A percentile compares a stretch with the other conserved stretches of the same genome.
phyloP scores from a whole-genome alignment of 2,329 filamentous ascomycete genomes.

The Hypoxylon sp. region DNA sequence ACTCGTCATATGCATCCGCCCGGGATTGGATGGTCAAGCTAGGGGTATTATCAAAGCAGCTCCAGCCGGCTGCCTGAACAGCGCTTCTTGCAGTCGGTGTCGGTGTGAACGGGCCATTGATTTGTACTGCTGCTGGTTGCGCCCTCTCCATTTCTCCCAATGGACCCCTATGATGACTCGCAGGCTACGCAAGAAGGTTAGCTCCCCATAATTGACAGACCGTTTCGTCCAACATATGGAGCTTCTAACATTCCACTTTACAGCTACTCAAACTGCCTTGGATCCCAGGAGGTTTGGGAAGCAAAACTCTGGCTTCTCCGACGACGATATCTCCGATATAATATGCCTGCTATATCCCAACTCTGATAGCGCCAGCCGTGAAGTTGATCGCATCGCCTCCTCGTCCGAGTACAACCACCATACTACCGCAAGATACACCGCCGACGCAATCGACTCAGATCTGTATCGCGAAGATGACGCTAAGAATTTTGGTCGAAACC shows the following conservation, averaged over 20 bases:
- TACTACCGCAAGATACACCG: conserved; percentile 59
- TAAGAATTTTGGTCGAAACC: conserved; percentile 60
- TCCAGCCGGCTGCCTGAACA: conserved; percentile 39
- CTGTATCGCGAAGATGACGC: conserved; percentile 61
- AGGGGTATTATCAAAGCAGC: conserved; percentile 20
- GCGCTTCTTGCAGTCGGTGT: conserved; percentile 41
- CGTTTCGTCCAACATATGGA: background rate
- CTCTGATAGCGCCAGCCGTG: conserved; percentile 74
- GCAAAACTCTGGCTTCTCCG: conserved; percentile 82
- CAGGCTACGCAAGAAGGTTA: conserved; percentile 48
- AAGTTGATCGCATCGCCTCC: conserved; percentile 65
- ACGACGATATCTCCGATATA: conserved; percentile 86
- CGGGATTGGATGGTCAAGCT: too few species aligned
- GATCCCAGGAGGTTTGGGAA: conserved; percentile 82
- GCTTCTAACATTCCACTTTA: conserved; percentile 18
- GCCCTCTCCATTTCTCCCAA: conserved; percentile 37
- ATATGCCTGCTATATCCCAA: conserved; percentile 87
- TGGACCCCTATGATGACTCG: conserved; percentile 44
- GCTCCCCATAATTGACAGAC: conserved; percentile 1
- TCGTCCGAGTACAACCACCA: conserved; percentile 55
- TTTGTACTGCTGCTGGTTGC: too few species aligned
- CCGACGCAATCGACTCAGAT: conserved; percentile 60
- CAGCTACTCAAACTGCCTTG: conserved; percentile 80
- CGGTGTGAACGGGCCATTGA: conserved; percentile 29
- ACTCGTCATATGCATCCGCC: conserved; percentile 11